Evolutionary conservation across 805 yeast genomes (phyloP).

Genomic region (Kluyveromyces aestuarii): DNA sequence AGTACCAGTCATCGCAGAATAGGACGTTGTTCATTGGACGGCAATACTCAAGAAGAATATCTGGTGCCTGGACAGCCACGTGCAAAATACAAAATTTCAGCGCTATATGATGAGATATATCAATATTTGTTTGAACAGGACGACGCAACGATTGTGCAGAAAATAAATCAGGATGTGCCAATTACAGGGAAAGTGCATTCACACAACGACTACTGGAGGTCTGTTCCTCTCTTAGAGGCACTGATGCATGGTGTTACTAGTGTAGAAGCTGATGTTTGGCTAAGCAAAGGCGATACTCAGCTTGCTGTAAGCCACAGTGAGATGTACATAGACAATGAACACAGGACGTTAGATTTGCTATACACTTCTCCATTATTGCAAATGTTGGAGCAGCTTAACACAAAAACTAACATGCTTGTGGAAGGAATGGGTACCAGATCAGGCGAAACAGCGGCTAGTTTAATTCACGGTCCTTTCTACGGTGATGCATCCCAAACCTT

Average conservation of each 20-base stretch:
- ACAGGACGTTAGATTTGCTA: conserved; percentile 38
- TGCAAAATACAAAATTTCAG: conserved; percentile 6
- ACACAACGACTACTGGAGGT: conserved; percentile 64
- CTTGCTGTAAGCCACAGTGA: conserved; percentile 58
- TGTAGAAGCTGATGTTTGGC: conserved; percentile 64
- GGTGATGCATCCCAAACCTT: conserved; percentile 41
- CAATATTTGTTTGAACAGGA: conserved; percentile 6
- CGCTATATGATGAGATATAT: conserved; percentile 11
- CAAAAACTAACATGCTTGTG: conserved; percentile 3
- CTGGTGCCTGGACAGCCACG: background rate
- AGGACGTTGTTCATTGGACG: background rate
- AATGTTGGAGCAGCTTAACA: conserved; percentile 43
- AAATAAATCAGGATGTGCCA: conserved; percentile 18
- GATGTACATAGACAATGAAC: conserved; percentile 33
- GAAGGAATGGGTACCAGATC: conserved; percentile 14
- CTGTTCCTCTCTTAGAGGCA: conserved; percentile 50
- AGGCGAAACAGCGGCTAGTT: background rate
- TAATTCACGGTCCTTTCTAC: conserved; percentile 34
- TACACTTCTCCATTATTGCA: conserved; percentile 46
- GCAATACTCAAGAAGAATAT: background rate
- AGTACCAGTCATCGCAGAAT: background rate
- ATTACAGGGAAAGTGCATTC: conserved; percentile 39
- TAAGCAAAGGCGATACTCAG: conserved; percentile 29
- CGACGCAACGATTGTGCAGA: conserved; percentile 11
- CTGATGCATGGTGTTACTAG: conserved; percentile 41